Percentiles rank a stretch among this genome's conserved stretches.
Evolutionary conservation across 2,329 filamentous ascomycete genomes (phyloP).

Genomic region (Fusarium papillatum): DNA sequence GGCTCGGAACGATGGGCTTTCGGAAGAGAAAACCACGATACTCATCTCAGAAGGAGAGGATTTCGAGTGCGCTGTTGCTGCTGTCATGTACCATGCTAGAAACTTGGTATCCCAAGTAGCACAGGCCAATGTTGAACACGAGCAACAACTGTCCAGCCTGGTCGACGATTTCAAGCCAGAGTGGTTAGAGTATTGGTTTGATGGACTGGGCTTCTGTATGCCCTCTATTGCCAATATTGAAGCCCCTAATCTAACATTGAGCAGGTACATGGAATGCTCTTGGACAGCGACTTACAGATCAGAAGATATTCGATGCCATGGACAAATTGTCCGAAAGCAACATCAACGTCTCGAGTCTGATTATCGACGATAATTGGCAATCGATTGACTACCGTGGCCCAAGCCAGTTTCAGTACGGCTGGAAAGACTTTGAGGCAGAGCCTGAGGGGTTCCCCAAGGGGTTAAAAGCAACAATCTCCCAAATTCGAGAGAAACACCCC

Average conservation of each 20-base stretch:
- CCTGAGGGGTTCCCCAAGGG: slow-evolving; percentile 83
- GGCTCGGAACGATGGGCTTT: slow-evolving; percentile 76
- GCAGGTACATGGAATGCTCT: slow-evolving; percentile 92
- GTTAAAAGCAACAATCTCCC: slow-evolving; percentile 77
- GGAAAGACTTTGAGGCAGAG: slow-evolving; percentile 91
- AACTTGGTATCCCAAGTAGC: slow-evolving; percentile 60
- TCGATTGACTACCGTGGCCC: slow-evolving; percentile 69
- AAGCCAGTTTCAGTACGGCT: slow-evolving; percentile 72
- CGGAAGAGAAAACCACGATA: slow-evolving; percentile 69
- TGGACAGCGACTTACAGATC: slow-evolving; percentile 84
- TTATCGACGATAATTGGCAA: slow-evolving; percentile 99
- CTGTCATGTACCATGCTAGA: slow-evolving; percentile 90
- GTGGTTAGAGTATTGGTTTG: slow-evolving; percentile 92
- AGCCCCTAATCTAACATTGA: slow-evolving; percentile 26
- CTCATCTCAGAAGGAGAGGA: slow-evolving; percentile 79
- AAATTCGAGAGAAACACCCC: slow-evolving; percentile 78
- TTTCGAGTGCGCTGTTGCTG: slow-evolving; percentile 83
- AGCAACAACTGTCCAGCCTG: slow-evolving; percentile 60
- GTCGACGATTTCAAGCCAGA: slow-evolving; percentile 65
- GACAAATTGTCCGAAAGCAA: slow-evolving; percentile 77
- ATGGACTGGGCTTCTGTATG: slow-evolving; percentile 90
- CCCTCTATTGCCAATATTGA: slow-evolving; percentile 2
- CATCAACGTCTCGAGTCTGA: slow-evolving; percentile 86
- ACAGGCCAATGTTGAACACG: slow-evolving; percentile 55
- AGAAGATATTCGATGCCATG: slow-evolving; percentile 83